Evolutionary conservation across 768 basidiomycete genomes (phyloP), one percentile per base, ranked within the genome.

Genomic region (Pleurotus cornucopiae): DNA sequence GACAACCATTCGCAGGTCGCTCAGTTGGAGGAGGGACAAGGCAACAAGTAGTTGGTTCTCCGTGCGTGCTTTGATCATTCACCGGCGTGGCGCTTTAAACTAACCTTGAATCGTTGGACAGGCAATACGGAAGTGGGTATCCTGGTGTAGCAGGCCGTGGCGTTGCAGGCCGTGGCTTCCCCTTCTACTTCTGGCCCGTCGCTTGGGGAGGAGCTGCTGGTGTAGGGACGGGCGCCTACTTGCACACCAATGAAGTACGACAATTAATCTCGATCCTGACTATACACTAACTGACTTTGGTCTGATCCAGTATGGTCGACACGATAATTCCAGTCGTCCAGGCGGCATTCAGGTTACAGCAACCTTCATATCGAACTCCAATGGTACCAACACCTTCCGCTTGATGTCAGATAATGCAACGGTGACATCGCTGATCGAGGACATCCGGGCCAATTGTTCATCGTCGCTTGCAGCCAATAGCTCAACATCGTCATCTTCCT

Each of bases 111-210:
- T 20, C 46, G 38, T 4, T 45, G 3, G 53, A 5, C 43, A 83
- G 83, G 25, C 64, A 62, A 2, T 84, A 82, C 61, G 82, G 83
- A 7, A 83, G 80, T 56, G 82, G 82, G 1, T 84, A 83, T 59
- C 81, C 82, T 40, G 76, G 75, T 0, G 34, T 69, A 13, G 44
- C 63, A 2, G 68, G 68, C 12, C 70, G 70, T 12, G 77, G 80
- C 7, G 78, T 81, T 18, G 46, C 56, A 0, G 73, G 72, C 1
- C 69, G 74, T 1, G 74, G 73, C 1, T 83, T 84, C 60, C 83
- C 51, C 5, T 84, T 81, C 46, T 70, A 71, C 58, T 84, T 76
- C 64, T 85, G 82, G 81, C 83, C 83, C 0, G 25, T 84, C 14
- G 69, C 76, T 3, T 84, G 80, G 78, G 73, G 70, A 4, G 68